These are phyloP conservation scores for Pleurostoma richardsiae DNA, from an alignment of 2,329 filamentous ascomycete genomes.

Conservation along the genomic window DNA sequence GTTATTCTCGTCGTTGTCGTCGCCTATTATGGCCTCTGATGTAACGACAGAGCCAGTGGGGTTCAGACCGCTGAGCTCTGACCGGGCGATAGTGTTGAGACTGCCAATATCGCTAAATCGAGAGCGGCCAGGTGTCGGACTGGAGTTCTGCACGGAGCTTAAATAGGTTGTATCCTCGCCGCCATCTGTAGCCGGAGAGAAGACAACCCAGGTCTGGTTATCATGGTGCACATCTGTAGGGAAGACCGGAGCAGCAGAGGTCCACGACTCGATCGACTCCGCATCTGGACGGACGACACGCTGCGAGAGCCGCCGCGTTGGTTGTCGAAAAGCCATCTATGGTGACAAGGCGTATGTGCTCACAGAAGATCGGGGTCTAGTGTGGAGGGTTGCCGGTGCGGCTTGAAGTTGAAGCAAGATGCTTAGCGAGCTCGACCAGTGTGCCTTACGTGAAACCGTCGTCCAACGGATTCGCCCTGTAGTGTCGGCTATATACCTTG, in stretches of 20 bases:
- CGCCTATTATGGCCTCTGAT: constrained; percentile 19
- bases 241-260: constrained; percentile 20
- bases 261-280: constrained; percentile 31
- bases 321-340: constrained; percentile 57
- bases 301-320: constrained; percentile 47
- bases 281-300: constrained; percentile 36
- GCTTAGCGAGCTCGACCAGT: too few relatives aligned
- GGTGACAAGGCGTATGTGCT: not conserved
- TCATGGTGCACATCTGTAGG: constrained; percentile 50
- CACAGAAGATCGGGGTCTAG: too few relatives aligned
- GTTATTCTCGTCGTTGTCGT: constrained; percentile 26
- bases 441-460: too few relatives aligned
- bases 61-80: constrained; percentile 39
- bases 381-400: not conserved
- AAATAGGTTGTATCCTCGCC: constrained; percentile 60
- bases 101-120: constrained; percentile 78
- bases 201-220: constrained; percentile 93
- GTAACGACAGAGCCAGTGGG: not conserved
- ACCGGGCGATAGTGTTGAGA: constrained; percentile 63
- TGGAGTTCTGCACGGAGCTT: constrained; percentile 60
- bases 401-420: not conserved
- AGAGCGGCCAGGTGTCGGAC: constrained; percentile 65
- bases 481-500: too few relatives aligned
- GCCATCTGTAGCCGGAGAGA: constrained; percentile 66
- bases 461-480: too few relatives aligned